These are phyloP conservation scores for Collybiopsis luxurians DNA, from an alignment of 768 basidiomycete genomes.

Conservation along the genomic window DNA sequence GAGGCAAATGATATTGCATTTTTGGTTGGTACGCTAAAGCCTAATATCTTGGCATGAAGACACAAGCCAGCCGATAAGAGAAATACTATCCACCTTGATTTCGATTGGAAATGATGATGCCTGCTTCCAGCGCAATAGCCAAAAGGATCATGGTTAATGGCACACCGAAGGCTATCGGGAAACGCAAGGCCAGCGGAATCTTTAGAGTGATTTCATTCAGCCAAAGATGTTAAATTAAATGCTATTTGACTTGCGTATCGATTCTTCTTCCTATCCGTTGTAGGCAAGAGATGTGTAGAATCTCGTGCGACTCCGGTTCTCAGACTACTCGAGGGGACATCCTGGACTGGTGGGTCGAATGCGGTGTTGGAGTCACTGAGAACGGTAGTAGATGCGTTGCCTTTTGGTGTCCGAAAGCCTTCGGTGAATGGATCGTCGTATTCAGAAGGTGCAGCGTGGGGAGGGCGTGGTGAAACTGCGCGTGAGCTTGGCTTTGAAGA, in stretches of 20 bases:
- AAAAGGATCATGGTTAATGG: conserved; percentile 42
- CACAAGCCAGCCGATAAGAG: not conserved
- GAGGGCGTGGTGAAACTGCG: not conserved
- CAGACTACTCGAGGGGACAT: not conserved
- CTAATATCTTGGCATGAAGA: too few relatives aligned
- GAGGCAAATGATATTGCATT: conserved; percentile 52
- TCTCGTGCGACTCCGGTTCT: conserved; percentile 21
- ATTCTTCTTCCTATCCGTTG: conserved; percentile 31
- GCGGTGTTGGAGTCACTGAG: not conserved
- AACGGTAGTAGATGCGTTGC: not conserved
- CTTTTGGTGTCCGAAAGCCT: not conserved
- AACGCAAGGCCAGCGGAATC: conserved; percentile 14
- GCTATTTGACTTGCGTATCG: conserved; percentile 17
- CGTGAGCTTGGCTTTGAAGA: not conserved
- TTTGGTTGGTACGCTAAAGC: conserved; percentile 47
- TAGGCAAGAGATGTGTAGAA: conserved; percentile 48
- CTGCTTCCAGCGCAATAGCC: conserved; percentile 48
- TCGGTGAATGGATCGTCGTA: not conserved
- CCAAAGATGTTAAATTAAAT: conserved; percentile 19
- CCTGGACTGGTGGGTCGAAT: not conserved
- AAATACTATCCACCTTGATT: conserved; percentile 33
- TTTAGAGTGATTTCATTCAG: conserved; percentile 25
- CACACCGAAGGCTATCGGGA: conserved; percentile 34
- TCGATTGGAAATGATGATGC: conserved; percentile 36
- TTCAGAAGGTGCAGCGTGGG: not conserved